These are phyloP conservation scores for Phytophthora citricola DNA, from an alignment of 352 stramenopile genomes.

Conservation along the genomic window DNA sequence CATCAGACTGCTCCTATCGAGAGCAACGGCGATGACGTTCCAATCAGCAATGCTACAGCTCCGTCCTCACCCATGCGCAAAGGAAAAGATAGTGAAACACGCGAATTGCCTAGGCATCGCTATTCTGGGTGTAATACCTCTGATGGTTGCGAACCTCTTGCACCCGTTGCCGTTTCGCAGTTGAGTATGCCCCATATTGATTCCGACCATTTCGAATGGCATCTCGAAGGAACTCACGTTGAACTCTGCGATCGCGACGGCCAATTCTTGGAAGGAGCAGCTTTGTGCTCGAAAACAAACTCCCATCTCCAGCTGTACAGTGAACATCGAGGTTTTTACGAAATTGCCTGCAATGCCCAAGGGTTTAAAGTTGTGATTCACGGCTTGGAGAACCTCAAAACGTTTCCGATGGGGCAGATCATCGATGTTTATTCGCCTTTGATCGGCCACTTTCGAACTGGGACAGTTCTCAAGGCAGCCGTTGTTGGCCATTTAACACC, in stretches of 20 bases:
- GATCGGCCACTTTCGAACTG: constrained; percentile 43
- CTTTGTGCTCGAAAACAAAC: constrained; percentile 51
- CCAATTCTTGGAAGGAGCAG: constrained; percentile 53
- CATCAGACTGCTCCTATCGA: constrained; percentile 1
- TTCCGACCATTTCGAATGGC: constrained; percentile 55
- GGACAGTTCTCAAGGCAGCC: constrained; percentile 48
- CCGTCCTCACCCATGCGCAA: not conserved
- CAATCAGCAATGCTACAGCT: constrained; percentile 1
- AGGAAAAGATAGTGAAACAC: not conserved
- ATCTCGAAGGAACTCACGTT: constrained; percentile 38
- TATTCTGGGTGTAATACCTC: not conserved
- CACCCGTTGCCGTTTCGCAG: not conserved
- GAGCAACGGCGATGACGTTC: not conserved
- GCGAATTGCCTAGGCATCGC: not conserved
- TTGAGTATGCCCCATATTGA: constrained; percentile 18
- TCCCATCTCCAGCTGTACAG: constrained; percentile 65
- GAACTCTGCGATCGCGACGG: constrained; percentile 49
- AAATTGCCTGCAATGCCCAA: constrained; percentile 36
- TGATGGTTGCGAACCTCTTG: not conserved
- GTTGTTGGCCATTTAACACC: constrained; percentile 52
- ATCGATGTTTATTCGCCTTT: constrained; percentile 70
- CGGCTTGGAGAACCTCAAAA: constrained; percentile 50
- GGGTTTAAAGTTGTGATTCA: constrained; percentile 68
- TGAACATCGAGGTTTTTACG: constrained; percentile 27
- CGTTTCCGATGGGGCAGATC: constrained; percentile 49